phyloP scores from a whole-genome alignment of 192 early-diverging fungal genomes.

The Kickxella alabastrina region DNA sequence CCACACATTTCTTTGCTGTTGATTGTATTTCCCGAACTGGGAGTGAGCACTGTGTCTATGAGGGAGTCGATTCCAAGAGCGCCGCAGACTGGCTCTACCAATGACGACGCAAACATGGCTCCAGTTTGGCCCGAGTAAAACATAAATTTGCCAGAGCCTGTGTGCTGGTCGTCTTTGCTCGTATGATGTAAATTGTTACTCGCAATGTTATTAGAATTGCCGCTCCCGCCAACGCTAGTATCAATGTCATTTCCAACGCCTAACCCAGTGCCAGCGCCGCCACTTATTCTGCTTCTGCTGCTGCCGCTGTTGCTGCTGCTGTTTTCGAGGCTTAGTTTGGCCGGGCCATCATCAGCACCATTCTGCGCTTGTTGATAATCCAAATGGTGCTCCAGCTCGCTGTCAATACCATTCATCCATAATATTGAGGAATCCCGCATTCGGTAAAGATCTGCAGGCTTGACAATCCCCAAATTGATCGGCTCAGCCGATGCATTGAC shows the following conservation, averaged over 20 bases:
- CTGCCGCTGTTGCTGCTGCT: background rate
- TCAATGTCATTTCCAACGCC: background rate
- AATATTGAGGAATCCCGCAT: slow-evolving; percentile 35
- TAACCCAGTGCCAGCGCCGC: background rate
- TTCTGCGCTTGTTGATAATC: background rate
- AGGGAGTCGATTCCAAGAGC: slow-evolving; percentile 10
- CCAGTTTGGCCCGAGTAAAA: slow-evolving; percentile 36
- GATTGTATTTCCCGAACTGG: no score
- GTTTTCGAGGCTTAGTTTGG: no score
- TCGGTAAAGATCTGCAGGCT: slow-evolving; percentile 1
- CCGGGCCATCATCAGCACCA: no score
- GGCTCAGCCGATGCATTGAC: no score
- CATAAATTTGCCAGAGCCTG: slow-evolving; percentile 14
- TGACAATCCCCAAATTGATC: no score
- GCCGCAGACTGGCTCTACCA: slow-evolving; percentile 9
- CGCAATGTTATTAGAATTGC: background rate
- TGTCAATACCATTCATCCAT: slow-evolving; percentile 23
- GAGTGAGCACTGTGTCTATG: slow-evolving; percentile 1
- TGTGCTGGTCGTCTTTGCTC: background rate
- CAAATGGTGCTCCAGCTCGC: background rate
- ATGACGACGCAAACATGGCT: slow-evolving; percentile 9
- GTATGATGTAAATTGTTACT: background rate
- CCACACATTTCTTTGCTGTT: background rate
- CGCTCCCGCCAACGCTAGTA: background rate
- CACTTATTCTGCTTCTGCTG: background rate